These are phyloP conservation scores for Flaveria brownii DNA, from an alignment of 129 eudicot species.

Conservation along the genomic window DNA sequence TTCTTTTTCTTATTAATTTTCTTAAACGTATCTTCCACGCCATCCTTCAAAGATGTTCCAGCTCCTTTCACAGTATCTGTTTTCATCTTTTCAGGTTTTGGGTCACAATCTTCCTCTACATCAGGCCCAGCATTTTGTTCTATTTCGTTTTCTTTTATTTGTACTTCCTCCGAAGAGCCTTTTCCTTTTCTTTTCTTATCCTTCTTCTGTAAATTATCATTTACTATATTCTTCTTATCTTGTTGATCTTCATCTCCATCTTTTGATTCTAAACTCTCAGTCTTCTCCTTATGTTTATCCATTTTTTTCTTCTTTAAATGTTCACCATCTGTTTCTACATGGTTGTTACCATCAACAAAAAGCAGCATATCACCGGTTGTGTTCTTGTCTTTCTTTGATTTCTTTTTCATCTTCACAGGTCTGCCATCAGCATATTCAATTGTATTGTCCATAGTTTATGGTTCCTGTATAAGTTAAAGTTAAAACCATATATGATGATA, in stretches of 20 bases:
- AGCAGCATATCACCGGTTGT: slow-evolving; percentile 13
- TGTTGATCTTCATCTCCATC: slow-evolving; percentile 25
- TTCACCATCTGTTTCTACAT: slow-evolving; percentile 7
- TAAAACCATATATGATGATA: background rate
- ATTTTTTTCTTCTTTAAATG: slow-evolving; percentile 10
- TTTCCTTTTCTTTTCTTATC: slow-evolving; percentile 25
- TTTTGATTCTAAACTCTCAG: slow-evolving; percentile 15
- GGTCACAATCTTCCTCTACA: slow-evolving; percentile 15
- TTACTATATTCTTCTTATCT: slow-evolving; percentile 15
- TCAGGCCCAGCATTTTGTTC: slow-evolving; percentile 9
- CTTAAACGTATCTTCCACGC: background rate
- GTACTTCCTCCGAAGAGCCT: background rate
- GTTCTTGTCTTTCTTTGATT: slow-evolving; percentile 26
- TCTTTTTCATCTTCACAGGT: slow-evolving; percentile 24
- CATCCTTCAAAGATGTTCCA: background rate
- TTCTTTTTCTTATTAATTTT: background rate
- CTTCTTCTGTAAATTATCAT: slow-evolving; percentile 21
- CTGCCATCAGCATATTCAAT: slow-evolving; percentile 15
- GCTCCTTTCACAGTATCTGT: background rate
- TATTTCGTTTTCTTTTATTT: background rate
- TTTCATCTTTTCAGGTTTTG: background rate
- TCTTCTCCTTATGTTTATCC: slow-evolving; percentile 14
- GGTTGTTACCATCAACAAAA: slow-evolving; percentile 7
- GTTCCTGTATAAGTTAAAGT: slow-evolving; percentile 11
- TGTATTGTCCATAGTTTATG: slow-evolving; percentile 25